Conservation (phyloP, 192 early-diverging fungal species). For the Coemansia sp. region DNA sequence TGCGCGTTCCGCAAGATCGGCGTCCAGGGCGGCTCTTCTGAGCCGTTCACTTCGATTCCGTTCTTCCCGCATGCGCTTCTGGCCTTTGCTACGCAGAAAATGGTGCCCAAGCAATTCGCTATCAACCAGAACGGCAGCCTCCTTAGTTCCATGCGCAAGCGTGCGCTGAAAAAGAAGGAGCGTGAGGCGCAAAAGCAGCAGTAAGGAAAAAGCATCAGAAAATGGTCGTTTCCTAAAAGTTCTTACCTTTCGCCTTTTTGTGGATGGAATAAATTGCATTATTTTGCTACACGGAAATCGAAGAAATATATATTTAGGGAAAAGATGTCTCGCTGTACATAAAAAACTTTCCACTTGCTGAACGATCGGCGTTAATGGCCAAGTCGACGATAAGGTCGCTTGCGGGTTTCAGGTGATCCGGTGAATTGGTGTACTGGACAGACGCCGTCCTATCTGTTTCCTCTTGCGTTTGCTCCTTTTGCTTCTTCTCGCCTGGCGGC, state of each 20-base stretch:
- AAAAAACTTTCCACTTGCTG: conserved; percentile 30
- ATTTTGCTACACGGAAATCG: too few species aligned
- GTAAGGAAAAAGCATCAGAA: too few species aligned
- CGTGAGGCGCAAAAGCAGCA: conserved; percentile 13
- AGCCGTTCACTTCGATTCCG: conserved; percentile 56
- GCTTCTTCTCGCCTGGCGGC: neutral
- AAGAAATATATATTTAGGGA: neutral
- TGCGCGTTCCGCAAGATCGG: conserved; percentile 71
- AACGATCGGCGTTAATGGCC: conserved; percentile 27
- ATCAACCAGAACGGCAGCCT: conserved; percentile 45
- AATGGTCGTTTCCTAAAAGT: too few species aligned
- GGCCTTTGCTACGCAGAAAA: conserved; percentile 36
- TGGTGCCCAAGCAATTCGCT: conserved; percentile 40
- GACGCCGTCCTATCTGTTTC: neutral
- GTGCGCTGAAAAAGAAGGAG: conserved; percentile 49
- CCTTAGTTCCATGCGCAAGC: conserved; percentile 45
- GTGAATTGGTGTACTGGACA: neutral
- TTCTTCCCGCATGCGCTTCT: conserved; percentile 46
- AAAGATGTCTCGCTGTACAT: conserved; percentile 39
- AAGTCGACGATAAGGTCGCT: conserved; percentile 31
- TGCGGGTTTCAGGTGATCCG: conserved; percentile 16
- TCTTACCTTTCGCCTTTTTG: too few species aligned
- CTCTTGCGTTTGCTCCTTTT: neutral
- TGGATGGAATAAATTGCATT: too few species aligned
- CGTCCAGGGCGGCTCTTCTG: conserved; percentile 62